These are phyloP conservation scores for Jamesozyma hellenica DNA, from an alignment of 805 yeast species.

Conservation along the genomic window DNA sequence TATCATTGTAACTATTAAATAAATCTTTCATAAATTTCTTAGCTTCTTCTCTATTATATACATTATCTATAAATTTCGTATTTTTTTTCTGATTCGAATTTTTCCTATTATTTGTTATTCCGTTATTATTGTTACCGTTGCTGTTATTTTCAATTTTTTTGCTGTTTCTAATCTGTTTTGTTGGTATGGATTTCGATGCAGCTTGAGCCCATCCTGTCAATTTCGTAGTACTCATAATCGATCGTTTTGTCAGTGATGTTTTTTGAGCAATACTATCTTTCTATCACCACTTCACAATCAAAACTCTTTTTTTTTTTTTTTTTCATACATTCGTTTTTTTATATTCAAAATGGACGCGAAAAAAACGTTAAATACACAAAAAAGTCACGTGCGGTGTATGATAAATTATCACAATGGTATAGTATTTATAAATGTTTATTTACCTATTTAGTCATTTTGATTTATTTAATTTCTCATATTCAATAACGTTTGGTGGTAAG, in stretches of 20 bases:
- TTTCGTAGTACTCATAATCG: conserved; percentile 6
- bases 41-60: conserved; percentile 24
- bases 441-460: not conserved
- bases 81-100: conserved; percentile 1
- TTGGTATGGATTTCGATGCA: conserved; percentile 22
- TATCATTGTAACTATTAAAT: conserved; percentile 6
- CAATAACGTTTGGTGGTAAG: conserved; percentile 17
- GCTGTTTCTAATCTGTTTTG: not conserved
- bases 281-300: too few relatives aligned
- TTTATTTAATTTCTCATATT: not conserved
- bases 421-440: too few relatives aligned
- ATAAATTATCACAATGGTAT: too few relatives aligned
- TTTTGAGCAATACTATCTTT: too few relatives aligned
- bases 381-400: too few relatives aligned
- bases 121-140: not conserved
- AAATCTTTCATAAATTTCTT: conserved; percentile 13
- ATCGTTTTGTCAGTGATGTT: too few relatives aligned
- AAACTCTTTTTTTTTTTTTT: too few relatives aligned
- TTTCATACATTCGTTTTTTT: too few relatives aligned
- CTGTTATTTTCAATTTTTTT: not conserved
- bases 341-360: too few relatives aligned
- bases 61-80: conserved; percentile 7
- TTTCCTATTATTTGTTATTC: not conserved
- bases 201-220: conserved; percentile 29
- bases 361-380: too few relatives aligned